Conservation (phyloP, 345 rosid genomes). For the Sapria himalayana region DNA sequence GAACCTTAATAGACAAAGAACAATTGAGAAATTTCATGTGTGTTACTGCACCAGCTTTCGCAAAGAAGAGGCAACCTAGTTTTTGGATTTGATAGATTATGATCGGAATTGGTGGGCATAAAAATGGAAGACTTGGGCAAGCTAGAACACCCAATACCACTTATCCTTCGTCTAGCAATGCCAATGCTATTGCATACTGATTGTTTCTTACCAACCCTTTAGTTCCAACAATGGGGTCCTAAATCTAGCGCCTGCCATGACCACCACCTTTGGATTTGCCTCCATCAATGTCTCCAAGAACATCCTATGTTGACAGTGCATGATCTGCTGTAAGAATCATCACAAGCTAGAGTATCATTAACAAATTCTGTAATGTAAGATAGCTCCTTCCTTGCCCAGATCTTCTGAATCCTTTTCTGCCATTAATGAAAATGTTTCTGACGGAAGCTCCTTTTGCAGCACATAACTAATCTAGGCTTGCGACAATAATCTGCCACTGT, state of each 20-base stretch:
- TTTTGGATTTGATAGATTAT: slow-evolving; percentile 15
- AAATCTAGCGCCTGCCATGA: slow-evolving; percentile 80
- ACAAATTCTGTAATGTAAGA: slow-evolving; percentile 66
- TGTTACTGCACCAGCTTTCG: slow-evolving; percentile 56
- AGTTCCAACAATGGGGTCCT: slow-evolving; percentile 96
- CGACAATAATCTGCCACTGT: slow-evolving; percentile 98
- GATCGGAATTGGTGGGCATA: slow-evolving; percentile 27
- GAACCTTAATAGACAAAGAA: slow-evolving; percentile 41
- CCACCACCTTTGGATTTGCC: slow-evolving; percentile 89
- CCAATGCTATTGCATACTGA: slow-evolving; percentile 87
- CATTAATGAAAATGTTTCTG: slow-evolving; percentile 58
- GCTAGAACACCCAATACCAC: slow-evolving; percentile 84
- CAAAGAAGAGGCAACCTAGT: slow-evolving; percentile 68
- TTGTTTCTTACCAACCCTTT: slow-evolving; percentile 96
- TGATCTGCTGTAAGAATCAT: slow-evolving; percentile 28
- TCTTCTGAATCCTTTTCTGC: slow-evolving; percentile 95
- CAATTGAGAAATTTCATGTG: slow-evolving; percentile 54
- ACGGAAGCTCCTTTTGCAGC: slow-evolving; percentile 49
- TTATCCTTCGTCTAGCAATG: slow-evolving; percentile 70
- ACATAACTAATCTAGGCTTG: slow-evolving; percentile 73
- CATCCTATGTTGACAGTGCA: slow-evolving; percentile 41
- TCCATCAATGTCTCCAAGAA: slow-evolving; percentile 49
- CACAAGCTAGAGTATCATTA: slow-evolving; percentile 46
- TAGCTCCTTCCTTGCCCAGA: slow-evolving; percentile 38
- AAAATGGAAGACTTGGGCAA: slow-evolving; percentile 80